These are phyloP conservation scores for Ceratocystis eucalypticola DNA, from an alignment of 2,329 filamentous ascomycete genomes.

Conservation along the genomic window DNA sequence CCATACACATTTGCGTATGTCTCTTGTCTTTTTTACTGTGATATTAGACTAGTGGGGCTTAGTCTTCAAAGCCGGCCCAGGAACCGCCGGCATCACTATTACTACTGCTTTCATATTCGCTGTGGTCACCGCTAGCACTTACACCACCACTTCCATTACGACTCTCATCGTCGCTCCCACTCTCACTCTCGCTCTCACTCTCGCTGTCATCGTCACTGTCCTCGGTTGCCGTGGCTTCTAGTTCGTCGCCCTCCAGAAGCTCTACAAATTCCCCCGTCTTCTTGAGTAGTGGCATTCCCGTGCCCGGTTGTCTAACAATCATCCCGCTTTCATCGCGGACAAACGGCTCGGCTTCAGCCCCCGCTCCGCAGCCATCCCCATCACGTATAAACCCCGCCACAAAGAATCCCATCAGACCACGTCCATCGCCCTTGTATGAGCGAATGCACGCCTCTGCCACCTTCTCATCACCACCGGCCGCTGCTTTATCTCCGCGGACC, in stretches of 20 bases:
- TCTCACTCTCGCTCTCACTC: constrained; percentile 12
- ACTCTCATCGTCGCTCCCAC: constrained; percentile 17
- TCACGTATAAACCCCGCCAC: constrained; percentile 72
- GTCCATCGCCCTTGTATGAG: constrained; percentile 64
- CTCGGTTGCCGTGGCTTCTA: constrained; percentile 18
- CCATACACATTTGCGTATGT: too few relatives aligned
- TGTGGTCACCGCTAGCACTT: constrained; percentile 21
- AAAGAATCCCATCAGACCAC: constrained; percentile 91
- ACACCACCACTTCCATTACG: constrained; percentile 26
- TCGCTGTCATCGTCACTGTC: constrained; percentile 18
- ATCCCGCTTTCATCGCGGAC: constrained; percentile 41
- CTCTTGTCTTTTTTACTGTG: background rate
- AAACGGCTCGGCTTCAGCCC: constrained; percentile 31
- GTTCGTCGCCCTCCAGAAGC: constrained; percentile 20
- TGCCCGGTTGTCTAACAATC: constrained; percentile 31
- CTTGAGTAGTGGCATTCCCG: constrained; percentile 29
- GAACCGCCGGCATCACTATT: constrained; percentile 20
- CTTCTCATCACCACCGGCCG: constrained; percentile 35
- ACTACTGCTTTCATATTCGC: background rate
- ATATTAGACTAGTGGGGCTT: background rate
- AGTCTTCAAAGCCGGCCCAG: constrained; percentile 23
- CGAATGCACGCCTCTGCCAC: constrained; percentile 66
- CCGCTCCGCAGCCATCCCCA: constrained; percentile 22
- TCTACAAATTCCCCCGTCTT: constrained; percentile 25
- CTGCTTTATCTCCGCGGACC: constrained; percentile 44